A percentile compares a stretch with the other conserved stretches of the same genome.
phyloP scores from a whole-genome alignment of 306 rosid genomes.

The Gynostemma pentaphyllum region DNA sequence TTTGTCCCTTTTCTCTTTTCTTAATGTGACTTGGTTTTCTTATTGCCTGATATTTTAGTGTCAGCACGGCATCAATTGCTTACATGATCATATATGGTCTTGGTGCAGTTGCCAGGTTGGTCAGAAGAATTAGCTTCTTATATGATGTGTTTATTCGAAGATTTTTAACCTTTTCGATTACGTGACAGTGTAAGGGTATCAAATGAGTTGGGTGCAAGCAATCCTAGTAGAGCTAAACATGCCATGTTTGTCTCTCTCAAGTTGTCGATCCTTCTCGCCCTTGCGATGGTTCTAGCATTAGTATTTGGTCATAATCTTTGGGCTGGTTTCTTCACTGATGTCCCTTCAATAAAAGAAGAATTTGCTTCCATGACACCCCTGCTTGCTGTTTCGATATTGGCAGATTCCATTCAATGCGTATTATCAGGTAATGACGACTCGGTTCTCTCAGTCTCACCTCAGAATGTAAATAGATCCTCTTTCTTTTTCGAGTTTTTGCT shows the following conservation, averaged over 20 bases:
- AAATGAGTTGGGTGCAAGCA: constrained; percentile 74
- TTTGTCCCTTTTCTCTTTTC: background rate
- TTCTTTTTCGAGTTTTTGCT: too few species aligned
- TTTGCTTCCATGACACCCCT: constrained; percentile 75
- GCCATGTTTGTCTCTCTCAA: constrained; percentile 64
- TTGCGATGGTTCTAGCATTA: constrained; percentile 33
- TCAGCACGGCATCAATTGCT: constrained; percentile 53
- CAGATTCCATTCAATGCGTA: constrained; percentile 67
- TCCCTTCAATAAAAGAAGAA: constrained; percentile 23
- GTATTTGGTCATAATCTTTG: constrained; percentile 43
- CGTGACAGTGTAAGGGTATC: constrained; percentile 68
- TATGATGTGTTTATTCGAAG: too few species aligned
- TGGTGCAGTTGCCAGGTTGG: constrained; percentile 74
- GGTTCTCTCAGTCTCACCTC: background rate
- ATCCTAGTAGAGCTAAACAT: constrained; percentile 39
- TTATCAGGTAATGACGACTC: constrained; percentile 42
- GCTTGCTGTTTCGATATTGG: constrained; percentile 46
- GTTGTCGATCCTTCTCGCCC: constrained; percentile 54
- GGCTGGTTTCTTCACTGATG: constrained; percentile 47
- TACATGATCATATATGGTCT: constrained; percentile 69
- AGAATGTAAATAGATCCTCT: too few species aligned
- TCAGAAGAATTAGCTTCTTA: background rate
- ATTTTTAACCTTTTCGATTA: too few species aligned
- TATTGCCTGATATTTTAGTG: constrained; percentile 19
- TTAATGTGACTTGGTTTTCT: background rate